A percentile compares a stretch with the other conserved stretches of the same genome.
Conservation (phyloP, 2,329 filamentous ascomycete genomes). For the Ceratocystis colombiana region DNA sequence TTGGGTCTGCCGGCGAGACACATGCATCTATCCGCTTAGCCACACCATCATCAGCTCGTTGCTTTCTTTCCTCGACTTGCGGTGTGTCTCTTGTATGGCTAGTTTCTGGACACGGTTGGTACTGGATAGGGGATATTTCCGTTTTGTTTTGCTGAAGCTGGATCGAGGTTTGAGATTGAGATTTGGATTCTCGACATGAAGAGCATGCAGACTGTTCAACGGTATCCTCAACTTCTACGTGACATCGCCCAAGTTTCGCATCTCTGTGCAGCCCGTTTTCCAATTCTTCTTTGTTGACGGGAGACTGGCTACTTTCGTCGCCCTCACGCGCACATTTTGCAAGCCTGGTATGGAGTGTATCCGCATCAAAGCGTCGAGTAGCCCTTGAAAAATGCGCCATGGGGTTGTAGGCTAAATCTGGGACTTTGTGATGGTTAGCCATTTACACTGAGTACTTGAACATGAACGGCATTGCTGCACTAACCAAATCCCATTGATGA, state of each 20-base stretch:
- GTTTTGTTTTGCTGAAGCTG: not conserved
- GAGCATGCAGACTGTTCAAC: not conserved
- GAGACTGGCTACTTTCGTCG: not conserved
- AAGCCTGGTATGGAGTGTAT: not conserved
- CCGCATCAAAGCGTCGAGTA: not conserved
- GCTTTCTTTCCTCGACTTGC: conserved; percentile 15
- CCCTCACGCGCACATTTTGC: not conserved
- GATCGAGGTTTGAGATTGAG: not conserved
- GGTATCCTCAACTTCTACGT: not conserved
- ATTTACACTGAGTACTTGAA: too few relatives aligned
- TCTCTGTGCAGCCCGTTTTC: not conserved
- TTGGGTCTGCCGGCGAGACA: not conserved
- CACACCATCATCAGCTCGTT: not conserved
- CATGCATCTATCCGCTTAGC: conserved; percentile 1
- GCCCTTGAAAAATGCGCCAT: conserved; percentile 32
- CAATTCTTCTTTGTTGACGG: not conserved
- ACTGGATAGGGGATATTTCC: not conserved
- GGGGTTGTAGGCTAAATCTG: conserved; percentile 44
- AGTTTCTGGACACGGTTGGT: not conserved
- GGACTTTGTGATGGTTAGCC: conserved; percentile 34
- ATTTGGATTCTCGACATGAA: not conserved
- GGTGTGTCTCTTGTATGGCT: conserved; percentile 15
- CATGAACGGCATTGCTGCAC: conserved; percentile 14
- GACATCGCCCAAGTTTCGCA: not conserved
- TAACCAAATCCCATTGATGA: conserved; percentile 26